phyloP scores from a whole-genome alignment of 129 eudicot species.

The Lonicera japonica region DNA sequence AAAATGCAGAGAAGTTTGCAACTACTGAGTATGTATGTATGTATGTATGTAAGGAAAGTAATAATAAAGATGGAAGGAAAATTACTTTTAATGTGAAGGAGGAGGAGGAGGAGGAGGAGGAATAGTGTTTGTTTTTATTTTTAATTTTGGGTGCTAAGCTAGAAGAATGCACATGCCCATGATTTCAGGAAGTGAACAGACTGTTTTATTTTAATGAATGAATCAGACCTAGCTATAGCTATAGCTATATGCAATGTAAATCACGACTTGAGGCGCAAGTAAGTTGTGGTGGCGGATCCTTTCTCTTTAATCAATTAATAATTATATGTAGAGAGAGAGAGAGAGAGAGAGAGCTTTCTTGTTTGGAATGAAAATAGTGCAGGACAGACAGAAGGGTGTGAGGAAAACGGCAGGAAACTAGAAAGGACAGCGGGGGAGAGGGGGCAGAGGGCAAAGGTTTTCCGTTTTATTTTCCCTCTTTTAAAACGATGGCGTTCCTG shows the following conservation, averaged over 20 bases:
- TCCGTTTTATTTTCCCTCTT: too few relatives aligned
- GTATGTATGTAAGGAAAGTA: background rate
- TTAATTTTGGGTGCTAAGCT: too few relatives aligned
- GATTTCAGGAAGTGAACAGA: slow-evolving; percentile 3
- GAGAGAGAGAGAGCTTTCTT: too few relatives aligned
- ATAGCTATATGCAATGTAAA: too few relatives aligned
- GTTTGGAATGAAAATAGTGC: too few relatives aligned
- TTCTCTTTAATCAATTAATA: background rate
- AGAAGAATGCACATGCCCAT: background rate
- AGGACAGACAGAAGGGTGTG: too few relatives aligned
- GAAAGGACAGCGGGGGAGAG: background rate
- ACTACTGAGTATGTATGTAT: background rate
- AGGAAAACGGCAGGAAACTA: background rate
- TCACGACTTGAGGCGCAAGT: slow-evolving; percentile 1
- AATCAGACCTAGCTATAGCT: background rate
- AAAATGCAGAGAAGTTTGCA: background rate
- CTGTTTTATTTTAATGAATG: too few relatives aligned
- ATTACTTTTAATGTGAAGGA: background rate
- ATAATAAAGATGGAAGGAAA: background rate
- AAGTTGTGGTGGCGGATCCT: slow-evolving; percentile 4
- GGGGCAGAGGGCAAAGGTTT: background rate
- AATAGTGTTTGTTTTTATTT: background rate
- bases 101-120: background rate
- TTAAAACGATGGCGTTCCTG: too few relatives aligned
- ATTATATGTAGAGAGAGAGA: too few relatives aligned